Percentiles rank a stretch among this genome's conserved stretches.
These are phyloP conservation scores for Malus fusca DNA, from an alignment of 306 rosid genomes.

Conservation along the genomic window DNA sequence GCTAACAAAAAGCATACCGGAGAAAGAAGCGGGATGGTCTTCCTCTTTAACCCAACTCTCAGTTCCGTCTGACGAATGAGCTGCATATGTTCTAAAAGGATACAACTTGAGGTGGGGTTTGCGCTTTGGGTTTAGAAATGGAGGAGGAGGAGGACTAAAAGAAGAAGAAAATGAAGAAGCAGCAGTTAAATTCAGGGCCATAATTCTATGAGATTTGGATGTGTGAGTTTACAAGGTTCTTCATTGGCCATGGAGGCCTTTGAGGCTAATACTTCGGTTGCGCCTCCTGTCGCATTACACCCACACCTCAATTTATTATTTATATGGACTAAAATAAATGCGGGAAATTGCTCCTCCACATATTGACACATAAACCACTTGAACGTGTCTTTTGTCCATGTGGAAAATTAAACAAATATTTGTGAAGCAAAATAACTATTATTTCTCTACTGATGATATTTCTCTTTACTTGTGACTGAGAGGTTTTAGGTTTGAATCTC, in stretches of 20 bases:
- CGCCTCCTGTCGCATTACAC: background rate
- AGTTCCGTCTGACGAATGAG: slow-evolving; percentile 48
- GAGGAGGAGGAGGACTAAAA: slow-evolving; percentile 14
- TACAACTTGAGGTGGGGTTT: slow-evolving; percentile 26
- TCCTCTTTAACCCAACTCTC: slow-evolving; percentile 44
- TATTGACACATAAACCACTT: background rate
- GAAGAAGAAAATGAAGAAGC: slow-evolving; percentile 22
- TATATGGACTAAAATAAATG: background rate
- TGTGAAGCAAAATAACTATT: too few relatives aligned
- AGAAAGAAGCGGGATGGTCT: slow-evolving; percentile 35
- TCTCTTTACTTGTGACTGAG: accelerated
- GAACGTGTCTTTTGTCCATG: background rate
- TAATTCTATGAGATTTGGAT: slow-evolving; percentile 9
- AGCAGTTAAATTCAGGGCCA: slow-evolving; percentile 57
- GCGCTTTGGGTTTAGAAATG: slow-evolving; percentile 27
- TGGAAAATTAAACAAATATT: too few relatives aligned
- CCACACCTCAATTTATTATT: background rate
- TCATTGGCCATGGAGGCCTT: background rate
- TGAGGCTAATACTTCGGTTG: slow-evolving; percentile 4
- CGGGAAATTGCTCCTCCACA: slow-evolving; percentile 20
- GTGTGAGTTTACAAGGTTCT: background rate
- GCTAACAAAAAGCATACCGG: slow-evolving; percentile 31
- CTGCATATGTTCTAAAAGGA: slow-evolving; percentile 31
- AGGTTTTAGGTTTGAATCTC: accelerated
- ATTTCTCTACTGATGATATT: too few relatives aligned